phyloP scores from a whole-genome alignment of 768 basidiomycete species.

The Cystobasidium onofrii region DNA sequence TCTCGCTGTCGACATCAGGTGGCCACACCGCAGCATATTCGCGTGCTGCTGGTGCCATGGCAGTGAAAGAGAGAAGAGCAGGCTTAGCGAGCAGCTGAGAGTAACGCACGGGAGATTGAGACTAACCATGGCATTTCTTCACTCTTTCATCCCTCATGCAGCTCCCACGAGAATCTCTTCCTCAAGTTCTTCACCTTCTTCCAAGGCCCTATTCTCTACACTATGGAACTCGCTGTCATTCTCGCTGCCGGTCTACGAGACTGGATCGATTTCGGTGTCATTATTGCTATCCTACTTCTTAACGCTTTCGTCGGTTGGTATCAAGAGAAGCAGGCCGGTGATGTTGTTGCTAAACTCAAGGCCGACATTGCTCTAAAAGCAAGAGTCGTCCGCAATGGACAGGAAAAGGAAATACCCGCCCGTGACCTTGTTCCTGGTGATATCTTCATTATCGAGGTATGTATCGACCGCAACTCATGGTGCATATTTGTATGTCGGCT shows the following conservation, averaged over 20 bases:
- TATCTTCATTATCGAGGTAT: constrained; percentile 42
- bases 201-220: constrained; percentile 43
- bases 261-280: constrained; percentile 52
- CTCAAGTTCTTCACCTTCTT: constrained; percentile 51
- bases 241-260: constrained; percentile 51
- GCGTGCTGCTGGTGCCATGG: no score
- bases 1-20: no score
- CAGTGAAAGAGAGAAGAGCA: no score
- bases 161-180: constrained; percentile 49
- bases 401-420: constrained; percentile 50
- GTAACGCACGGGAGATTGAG: background rate
- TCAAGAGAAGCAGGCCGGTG: constrained; percentile 53
- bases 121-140: background rate
- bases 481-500: background rate
- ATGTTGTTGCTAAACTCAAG: constrained; percentile 52
- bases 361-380: constrained; percentile 51
- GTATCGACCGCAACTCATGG: background rate
- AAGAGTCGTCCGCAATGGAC: constrained; percentile 48
- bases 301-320: constrained; percentile 53
- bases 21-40: no score
- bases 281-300: constrained; percentile 40
- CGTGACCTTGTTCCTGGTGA: constrained; percentile 51
- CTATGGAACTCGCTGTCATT: constrained; percentile 52
- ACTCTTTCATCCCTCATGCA: constrained; percentile 33
- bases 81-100: no score